Evolutionary conservation across 1,139 yeast genomes (phyloP), one percentile per base, ranked within the genome.

Genomic region (Debaryomyces singareniensis): DNA sequence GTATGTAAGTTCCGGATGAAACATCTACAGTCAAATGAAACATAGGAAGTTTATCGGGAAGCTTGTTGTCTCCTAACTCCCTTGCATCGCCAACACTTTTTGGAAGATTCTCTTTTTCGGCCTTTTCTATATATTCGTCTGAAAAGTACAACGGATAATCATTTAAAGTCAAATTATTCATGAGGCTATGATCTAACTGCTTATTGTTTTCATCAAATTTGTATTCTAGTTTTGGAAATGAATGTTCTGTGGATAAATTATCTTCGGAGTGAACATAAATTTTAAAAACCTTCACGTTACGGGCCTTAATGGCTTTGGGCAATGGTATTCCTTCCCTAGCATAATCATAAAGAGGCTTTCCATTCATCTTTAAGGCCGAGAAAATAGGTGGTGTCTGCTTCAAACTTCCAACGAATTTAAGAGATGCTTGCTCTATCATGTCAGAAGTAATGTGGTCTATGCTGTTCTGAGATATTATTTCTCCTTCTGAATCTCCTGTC

Each of bases 361-460:
- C 99, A 47, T 87, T 80, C 78, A 93, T 82, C 50, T 89, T 91
- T 40, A 93, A 62, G 0, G 98, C 98, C 22, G 96, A 86, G 52
- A 77, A 91, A 11, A 91, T 81, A 0, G 99, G 98, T 9, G 99
- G 98, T 1, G 94, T 83, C 55, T 93, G 99, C 44, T 71, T 70
- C 34, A 89, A 63, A 21, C 76, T 71, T 0, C 98, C 98, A 11
- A 76, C 60, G 47, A 91, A 87, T 51, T 76, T 78, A 7, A 59
- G 61, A 20, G 75, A 71, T 0, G 78, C 64, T 4, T 59, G 51
- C 11, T 57, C 55, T 13, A 91, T 58, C 35, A 65, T 52, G 3
- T 74, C 79, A 36, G 61, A 57, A 1, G 78, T 73, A 26, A 91
- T 56, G 44, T 80, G 87, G 5, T 60, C 64, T 3, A 72, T 67